phyloP scores from a whole-genome alignment of 495 filamentous ascomycete genomes.

The Xanthoparmelia taractica region DNA sequence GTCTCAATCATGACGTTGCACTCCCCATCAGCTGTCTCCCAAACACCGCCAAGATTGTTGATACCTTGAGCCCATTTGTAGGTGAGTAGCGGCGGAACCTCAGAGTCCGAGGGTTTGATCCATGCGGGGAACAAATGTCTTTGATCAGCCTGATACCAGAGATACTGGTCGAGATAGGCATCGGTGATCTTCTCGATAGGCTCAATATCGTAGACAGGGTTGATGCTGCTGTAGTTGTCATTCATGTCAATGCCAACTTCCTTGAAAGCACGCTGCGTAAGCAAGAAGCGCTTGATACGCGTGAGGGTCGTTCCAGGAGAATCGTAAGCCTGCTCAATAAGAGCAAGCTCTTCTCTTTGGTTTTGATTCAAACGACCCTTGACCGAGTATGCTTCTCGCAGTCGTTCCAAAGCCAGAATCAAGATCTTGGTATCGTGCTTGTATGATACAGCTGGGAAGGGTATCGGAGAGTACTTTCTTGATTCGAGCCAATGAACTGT shows the following conservation, averaged over 20 bases:
- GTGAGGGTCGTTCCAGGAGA: slow-evolving; percentile 94
- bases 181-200: slow-evolving; percentile 99
- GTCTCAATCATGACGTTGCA: slow-evolving; percentile 99
- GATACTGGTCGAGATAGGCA: slow-evolving; percentile 96
- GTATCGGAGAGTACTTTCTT: slow-evolving; percentile 95
- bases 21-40: slow-evolving; percentile 91
- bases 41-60: slow-evolving; percentile 97
- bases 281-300: slow-evolving; percentile 93
- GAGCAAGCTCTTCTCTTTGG: slow-evolving; percentile 91
- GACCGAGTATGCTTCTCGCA: slow-evolving; percentile 95
- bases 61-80: slow-evolving; percentile 99
- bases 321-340: slow-evolving; percentile 98
- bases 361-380: slow-evolving; percentile 97
- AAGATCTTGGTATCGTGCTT: slow-evolving; percentile 99
- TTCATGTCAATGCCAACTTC: slow-evolving; percentile 99
- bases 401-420: slow-evolving; percentile 87
- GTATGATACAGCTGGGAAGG: slow-evolving; percentile 98
- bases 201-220: slow-evolving; percentile 98
- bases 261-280: slow-evolving; percentile 97
- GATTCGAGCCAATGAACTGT: slow-evolving; percentile 99
- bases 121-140: slow-evolving; percentile 96
- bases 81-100: slow-evolving; percentile 91
- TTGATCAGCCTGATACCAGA: slow-evolving; percentile 99
- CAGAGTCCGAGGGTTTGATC: slow-evolving; percentile 99
- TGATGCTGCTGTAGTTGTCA: slow-evolving; percentile 98